Percentiles rank a stretch among this genome's conserved stretches.
Conservation (phyloP, 2,329 filamentous ascomycete species). For the Colletotrichum brevisporum region DNA sequence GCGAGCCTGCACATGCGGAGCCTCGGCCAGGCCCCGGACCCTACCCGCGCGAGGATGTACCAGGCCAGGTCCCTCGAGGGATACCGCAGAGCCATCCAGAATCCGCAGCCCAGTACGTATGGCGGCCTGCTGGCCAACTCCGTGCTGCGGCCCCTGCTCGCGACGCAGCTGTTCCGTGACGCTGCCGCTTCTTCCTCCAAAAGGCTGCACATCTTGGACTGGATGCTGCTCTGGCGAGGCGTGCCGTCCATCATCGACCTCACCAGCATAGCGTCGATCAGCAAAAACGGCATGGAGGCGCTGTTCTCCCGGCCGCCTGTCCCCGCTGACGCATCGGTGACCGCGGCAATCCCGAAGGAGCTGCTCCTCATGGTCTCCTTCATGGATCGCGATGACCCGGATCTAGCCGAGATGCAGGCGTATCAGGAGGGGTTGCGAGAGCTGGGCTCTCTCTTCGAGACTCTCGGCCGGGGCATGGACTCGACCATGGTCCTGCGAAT, state of each 20-base stretch:
- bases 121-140: conserved; percentile 65
- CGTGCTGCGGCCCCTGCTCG: conserved; percentile 65
- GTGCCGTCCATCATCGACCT: conserved; percentile 63
- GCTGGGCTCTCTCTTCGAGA: conserved; percentile 65
- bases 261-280: conserved; percentile 47
- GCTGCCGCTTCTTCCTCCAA: conserved; percentile 48
- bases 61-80: conserved; percentile 62
- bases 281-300: conserved; percentile 58
- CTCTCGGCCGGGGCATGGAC: conserved; percentile 60
- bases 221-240: conserved; percentile 69
- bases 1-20: conserved; percentile 63
- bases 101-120: conserved; percentile 59
- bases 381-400: conserved; percentile 57
- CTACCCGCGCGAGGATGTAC: conserved; percentile 56
- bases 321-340: conserved; percentile 56
- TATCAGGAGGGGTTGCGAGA: conserved; percentile 63
- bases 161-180: conserved; percentile 65
- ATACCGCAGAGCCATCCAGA: conserved; percentile 64
- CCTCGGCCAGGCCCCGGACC: conserved; percentile 55
- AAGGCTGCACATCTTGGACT: conserved; percentile 66
- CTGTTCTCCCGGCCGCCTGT: conserved; percentile 65
- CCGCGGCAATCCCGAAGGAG: conserved; percentile 59
- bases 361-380: conserved; percentile 64
- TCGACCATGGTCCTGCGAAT: conserved; percentile 62
- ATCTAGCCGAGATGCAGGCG: conserved; percentile 53